phyloP scores from a whole-genome alignment of 148 eudicot species.

The Cornus controversa region DNA sequence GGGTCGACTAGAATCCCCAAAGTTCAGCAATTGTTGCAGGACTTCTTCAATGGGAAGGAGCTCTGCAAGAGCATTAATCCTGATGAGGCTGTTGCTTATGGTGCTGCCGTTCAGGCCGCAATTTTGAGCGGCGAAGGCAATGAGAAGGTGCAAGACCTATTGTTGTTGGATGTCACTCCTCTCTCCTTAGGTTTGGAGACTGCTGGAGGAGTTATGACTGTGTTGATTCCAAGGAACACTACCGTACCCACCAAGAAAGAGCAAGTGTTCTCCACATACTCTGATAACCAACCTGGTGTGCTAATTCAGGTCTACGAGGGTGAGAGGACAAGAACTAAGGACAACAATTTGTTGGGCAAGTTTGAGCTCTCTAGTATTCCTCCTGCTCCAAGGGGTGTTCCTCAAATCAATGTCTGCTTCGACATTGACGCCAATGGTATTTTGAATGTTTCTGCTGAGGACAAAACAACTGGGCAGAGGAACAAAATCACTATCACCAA shows the following conservation, averaged over 20 bases:
- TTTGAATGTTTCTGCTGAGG: slow-evolving; percentile 54
- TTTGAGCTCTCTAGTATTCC: slow-evolving; percentile 52
- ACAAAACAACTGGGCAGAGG: slow-evolving; percentile 55
- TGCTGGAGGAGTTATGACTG: slow-evolving; percentile 59
- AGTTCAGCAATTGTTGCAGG: slow-evolving; percentile 50
- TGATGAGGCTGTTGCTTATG: slow-evolving; percentile 56
- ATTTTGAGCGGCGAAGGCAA: slow-evolving; percentile 58
- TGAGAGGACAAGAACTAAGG: slow-evolving; percentile 47
- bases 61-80: slow-evolving; percentile 59
- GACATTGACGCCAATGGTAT: slow-evolving; percentile 61
- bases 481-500: slow-evolving; percentile 60
- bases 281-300: slow-evolving; percentile 56
- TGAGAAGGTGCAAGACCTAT: slow-evolving; percentile 50
- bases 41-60: slow-evolving; percentile 56
- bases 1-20: slow-evolving; percentile 57
- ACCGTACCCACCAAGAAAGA: slow-evolving; percentile 60
- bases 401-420: slow-evolving; percentile 52
- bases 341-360: slow-evolving; percentile 50
- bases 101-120: slow-evolving; percentile 55
- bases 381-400: slow-evolving; percentile 58
- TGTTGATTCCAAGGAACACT: slow-evolving; percentile 52
- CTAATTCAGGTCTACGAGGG: slow-evolving; percentile 56
- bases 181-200: slow-evolving; percentile 53
- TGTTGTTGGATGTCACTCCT: slow-evolving; percentile 52
- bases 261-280: slow-evolving; percentile 55